phyloP scores from a whole-genome alignment of 345 rosid genomes.

The Raphanus raphanistrum region DNA sequence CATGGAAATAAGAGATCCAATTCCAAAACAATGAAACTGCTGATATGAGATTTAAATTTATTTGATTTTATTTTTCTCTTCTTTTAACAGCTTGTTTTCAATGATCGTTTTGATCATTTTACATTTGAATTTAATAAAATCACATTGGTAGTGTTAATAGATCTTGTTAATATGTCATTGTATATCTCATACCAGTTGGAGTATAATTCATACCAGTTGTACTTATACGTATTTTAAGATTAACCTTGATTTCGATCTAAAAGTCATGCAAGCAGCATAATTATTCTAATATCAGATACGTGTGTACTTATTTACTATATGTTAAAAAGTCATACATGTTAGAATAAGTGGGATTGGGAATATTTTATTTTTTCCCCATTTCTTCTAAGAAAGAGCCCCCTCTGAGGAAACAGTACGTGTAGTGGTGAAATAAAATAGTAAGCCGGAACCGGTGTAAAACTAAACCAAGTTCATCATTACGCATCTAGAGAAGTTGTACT shows the following conservation, averaged over 20 bases:
- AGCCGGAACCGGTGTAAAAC: neutral
- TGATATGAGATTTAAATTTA: too few species aligned
- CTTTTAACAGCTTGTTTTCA: too few species aligned
- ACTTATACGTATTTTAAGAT: neutral
- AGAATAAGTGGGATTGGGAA: neutral
- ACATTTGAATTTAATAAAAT: neutral
- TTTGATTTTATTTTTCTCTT: too few species aligned
- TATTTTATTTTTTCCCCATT: neutral
- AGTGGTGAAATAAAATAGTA: neutral
- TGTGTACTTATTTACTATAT: neutral
- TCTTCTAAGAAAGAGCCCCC: neutral
- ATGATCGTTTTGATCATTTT: too few species aligned
- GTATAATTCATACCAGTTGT: neutral
- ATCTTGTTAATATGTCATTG: neutral
- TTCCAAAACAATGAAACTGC: too few species aligned
- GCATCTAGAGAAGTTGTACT: neutral
- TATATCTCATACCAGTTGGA: neutral
- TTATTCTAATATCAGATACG: neutral
- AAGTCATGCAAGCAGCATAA: neutral
- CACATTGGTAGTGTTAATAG: neutral
- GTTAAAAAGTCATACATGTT: neutral
- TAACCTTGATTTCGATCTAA: neutral
- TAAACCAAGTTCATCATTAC: neutral
- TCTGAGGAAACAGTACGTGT: neutral
- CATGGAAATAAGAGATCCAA: too few species aligned